phyloP scores from a whole-genome alignment of 2,329 filamentous ascomycete genomes.

The Xylaria sp. region DNA sequence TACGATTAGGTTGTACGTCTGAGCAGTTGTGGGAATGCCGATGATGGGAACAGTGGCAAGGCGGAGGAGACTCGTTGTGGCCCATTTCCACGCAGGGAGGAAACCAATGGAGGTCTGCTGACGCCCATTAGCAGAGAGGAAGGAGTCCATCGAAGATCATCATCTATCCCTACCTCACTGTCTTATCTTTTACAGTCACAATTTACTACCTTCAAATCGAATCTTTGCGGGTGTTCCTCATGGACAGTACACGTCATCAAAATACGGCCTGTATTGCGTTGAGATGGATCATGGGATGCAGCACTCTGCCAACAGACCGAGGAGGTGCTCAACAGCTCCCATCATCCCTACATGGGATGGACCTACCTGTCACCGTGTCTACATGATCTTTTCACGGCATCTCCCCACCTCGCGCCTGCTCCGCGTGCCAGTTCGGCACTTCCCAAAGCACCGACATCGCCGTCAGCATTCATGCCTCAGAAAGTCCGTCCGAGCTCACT shows the following conservation, averaged over 20 bases:
- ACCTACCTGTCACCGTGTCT: background rate
- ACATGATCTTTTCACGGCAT: no score
- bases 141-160: conserved; percentile 4
- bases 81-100: conserved; percentile 23
- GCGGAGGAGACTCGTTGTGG: conserved; percentile 21
- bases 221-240: background rate
- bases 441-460: background rate
- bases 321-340: background rate
- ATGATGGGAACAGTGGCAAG: conserved; percentile 20
- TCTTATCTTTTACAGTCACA: background rate
- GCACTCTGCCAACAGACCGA: background rate
- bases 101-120: conserved; percentile 24
- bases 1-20: conserved; percentile 3
- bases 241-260: background rate
- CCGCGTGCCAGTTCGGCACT: background rate
- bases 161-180: background rate
- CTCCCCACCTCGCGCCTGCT: background rate
- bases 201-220: background rate
- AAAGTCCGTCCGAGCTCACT: no score
- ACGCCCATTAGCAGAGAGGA: conserved; percentile 18
- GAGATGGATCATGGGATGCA: background rate
- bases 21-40: conserved; percentile 8
- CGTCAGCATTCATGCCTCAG: no score
- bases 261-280: background rate
- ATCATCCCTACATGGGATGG: background rate